Evolutionary conservation across 2,329 filamentous ascomycete genomes (phyloP).

Genomic region (Rutstroemia sp.): DNA sequence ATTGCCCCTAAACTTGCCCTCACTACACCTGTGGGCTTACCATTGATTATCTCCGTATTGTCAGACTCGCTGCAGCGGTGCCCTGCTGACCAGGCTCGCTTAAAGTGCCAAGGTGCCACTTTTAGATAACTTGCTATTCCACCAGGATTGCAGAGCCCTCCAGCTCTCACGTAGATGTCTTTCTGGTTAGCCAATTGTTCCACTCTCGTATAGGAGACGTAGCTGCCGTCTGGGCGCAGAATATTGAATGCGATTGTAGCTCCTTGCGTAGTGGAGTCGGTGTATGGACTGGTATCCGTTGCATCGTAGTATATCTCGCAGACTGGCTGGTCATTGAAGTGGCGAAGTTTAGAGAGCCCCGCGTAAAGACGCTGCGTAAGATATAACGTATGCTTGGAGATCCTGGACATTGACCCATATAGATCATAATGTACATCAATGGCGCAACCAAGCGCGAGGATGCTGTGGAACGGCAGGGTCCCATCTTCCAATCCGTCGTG

Average conservation of each 20-base stretch:
- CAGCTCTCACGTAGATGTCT: slow-evolving; percentile 76
- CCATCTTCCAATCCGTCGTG: slow-evolving; percentile 86
- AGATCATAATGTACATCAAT: slow-evolving; percentile 60
- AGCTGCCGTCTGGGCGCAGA: slow-evolving; percentile 58
- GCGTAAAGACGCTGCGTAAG: slow-evolving; percentile 52
- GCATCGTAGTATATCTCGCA: slow-evolving; percentile 27
- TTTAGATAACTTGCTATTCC: slow-evolving; percentile 66
- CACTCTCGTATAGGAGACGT: slow-evolving; percentile 72
- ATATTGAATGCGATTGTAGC: slow-evolving; percentile 83
- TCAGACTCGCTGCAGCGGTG: slow-evolving; percentile 79
- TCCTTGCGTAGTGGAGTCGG: slow-evolving; percentile 39
- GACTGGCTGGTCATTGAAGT: slow-evolving; percentile 48
- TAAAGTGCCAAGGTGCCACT: slow-evolving; percentile 74
- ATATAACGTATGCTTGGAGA: slow-evolving; percentile 63
- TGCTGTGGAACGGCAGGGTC: slow-evolving; percentile 82
- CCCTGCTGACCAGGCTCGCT: slow-evolving; percentile 73
- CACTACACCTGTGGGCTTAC: slow-evolving; percentile 81
- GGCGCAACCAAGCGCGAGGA: slow-evolving; percentile 71
- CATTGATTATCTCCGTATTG: slow-evolving; percentile 59
- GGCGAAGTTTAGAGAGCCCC: slow-evolving; percentile 51
- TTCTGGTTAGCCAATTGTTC: slow-evolving; percentile 79
- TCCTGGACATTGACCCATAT: slow-evolving; percentile 60
- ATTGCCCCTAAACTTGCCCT: slow-evolving; percentile 82
- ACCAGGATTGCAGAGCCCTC: slow-evolving; percentile 85
- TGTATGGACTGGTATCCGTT: slow-evolving; percentile 27